Percentiles rank a stretch among this genome's conserved stretches.
Conservation (phyloP, 2,329 filamentous ascomycete species). For the Hyphodiscus sp. region DNA sequence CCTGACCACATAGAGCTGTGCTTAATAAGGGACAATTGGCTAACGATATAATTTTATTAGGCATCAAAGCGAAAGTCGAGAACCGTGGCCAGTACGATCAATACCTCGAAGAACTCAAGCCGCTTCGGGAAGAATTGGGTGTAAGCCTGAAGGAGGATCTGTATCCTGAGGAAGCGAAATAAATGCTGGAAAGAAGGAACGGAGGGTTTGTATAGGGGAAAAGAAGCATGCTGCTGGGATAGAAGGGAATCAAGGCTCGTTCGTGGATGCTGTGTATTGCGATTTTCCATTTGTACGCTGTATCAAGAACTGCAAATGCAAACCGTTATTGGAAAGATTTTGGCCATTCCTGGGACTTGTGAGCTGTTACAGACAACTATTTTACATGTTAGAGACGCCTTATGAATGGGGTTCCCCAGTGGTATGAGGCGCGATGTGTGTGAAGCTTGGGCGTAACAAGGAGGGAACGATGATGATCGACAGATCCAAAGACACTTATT, state of each 20-base stretch:
- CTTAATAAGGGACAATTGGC: constrained; percentile 1
- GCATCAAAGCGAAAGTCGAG: constrained; percentile 99
- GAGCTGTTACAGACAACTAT: background rate
- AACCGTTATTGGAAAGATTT: constrained; percentile 13
- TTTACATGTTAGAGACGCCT: background rate
- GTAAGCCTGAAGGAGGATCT: constrained; percentile 87
- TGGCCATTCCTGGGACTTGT: background rate
- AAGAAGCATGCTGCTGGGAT: constrained; percentile 10
- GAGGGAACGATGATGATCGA: too few species aligned
- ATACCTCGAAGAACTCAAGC: constrained; percentile 90
- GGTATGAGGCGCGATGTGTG: too few species aligned
- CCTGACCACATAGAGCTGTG: background rate
- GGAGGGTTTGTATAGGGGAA: constrained; percentile 20
- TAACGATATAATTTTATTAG: constrained; percentile 39
- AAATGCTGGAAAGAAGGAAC: constrained; percentile 15
- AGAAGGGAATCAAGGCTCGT: constrained; percentile 12
- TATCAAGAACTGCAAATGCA: constrained; percentile 30
- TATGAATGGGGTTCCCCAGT: too few species aligned
- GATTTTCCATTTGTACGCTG: constrained; percentile 27
- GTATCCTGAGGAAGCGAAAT: constrained; percentile 56
- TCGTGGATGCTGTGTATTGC: constrained; percentile 19
- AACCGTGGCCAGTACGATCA: constrained; percentile 96
- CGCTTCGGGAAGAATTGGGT: constrained; percentile 87
- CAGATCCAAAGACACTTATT: too few species aligned
- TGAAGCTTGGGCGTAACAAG: too few species aligned